A percentile compares a stretch with the other conserved stretches of the same genome.
phyloP scores from a whole-genome alignment of 257 asterid genomes.

The Eustoma russellianum region DNA sequence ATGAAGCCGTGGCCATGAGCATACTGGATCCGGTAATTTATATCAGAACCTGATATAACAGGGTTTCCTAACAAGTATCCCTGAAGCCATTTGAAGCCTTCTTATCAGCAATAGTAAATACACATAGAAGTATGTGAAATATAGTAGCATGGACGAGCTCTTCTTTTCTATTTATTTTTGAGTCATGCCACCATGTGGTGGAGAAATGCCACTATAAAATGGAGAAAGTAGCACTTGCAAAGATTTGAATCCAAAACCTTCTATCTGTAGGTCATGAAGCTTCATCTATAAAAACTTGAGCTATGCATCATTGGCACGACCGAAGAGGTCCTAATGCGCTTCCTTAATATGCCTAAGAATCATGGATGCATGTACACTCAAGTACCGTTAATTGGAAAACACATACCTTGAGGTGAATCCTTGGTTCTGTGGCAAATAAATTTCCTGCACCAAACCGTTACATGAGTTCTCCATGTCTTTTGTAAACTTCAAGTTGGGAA shows the following conservation, averaged over 20 bases:
- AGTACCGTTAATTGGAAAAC: not conserved
- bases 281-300: no score
- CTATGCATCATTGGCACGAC: no score
- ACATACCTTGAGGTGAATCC: slow-evolving; percentile 14
- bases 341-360: no score
- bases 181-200: no score
- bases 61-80: slow-evolving; percentile 5
- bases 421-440: slow-evolving; percentile 8
- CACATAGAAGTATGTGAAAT: not conserved
- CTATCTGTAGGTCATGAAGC: no score
- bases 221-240: no score
- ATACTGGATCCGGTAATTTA: slow-evolving; percentile 5
- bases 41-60: not conserved
- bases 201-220: no score
- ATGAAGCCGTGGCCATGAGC: slow-evolving; percentile 26
- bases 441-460: slow-evolving; percentile 11
- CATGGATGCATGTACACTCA: no score
- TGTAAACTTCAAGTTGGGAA: no score
- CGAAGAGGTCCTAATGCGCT: no score
- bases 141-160: no score
- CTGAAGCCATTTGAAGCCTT: slow-evolving; percentile 1
- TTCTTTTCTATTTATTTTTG: not conserved
- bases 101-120: not conserved
- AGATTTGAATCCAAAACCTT: no score
- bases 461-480: not conserved